Evolutionary conservation across 768 basidiomycete species (phyloP), one percentile per base, ranked within the genome.

Genomic region (Tulasnella sp.): DNA sequence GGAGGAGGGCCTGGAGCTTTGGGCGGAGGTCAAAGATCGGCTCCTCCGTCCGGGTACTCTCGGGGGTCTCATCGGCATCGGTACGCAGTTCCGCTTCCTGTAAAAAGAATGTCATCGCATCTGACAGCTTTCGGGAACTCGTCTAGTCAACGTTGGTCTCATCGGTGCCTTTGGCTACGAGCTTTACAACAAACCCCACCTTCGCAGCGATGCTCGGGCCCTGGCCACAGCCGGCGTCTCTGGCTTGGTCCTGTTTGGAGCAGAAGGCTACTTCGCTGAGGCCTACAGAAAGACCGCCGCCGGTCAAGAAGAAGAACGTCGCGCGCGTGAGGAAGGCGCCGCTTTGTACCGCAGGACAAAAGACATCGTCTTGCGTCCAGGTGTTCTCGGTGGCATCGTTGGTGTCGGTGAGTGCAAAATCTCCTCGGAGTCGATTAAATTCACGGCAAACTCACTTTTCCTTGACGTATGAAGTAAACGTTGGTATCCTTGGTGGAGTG

Each of bases 11-110:
- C 82, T 84, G 74, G 86, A 90, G 77, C 81, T 89, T 15, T 91
- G 88, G 88, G 84, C 86, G 11, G 80, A 86, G 35, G 83, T 87
- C 5, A 90, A 89, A 80, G 84, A 87, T 39, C 86, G 88, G 80
- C 81, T 93, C 35, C 84, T 93, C 78, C 87, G 89, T 39, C 92
- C 92, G 18, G 89, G 89, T 35, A 89, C 92, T 73, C 90, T 90
- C 13, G 91, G 93, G 37, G 92, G 93, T 61, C 84, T 93, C 39
- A 81, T 93, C 79, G 92, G 92, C 61, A 82, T 93, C 69, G 87
- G 92, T 92, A 80, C 23, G 88, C 85, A 26, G n/a, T 69, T 20
- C 26, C 2, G 10, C 10, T 46, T 13, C 55, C 51, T 32, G 73
- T 11, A 10, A 76, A 10, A 11, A 72, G 61, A 51, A 51, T 3